Evolutionary conservation across 495 filamentous ascomycete species (phyloP), one percentile per base, ranked within the genome.

Genomic region (Entonaema liquescens): DNA sequence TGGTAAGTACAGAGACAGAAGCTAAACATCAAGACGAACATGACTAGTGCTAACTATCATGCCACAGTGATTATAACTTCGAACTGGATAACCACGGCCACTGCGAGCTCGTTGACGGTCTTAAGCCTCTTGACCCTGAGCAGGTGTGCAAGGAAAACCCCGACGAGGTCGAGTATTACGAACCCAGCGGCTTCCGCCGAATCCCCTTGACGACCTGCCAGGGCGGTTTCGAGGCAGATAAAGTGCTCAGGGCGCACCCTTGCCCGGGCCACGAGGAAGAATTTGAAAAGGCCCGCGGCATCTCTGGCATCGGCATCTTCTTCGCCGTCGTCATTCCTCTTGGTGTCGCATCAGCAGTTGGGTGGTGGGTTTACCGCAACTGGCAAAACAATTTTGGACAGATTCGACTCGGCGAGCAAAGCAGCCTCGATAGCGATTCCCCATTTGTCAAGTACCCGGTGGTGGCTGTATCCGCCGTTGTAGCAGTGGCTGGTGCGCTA

Each of bases 311-410:
- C 42, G 91, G 84, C n/a, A 84, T 99, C 60, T 98, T 98, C 87
- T 90, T 98, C 68, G 91, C 92, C 23, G 87, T 98, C 67, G 82
- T 91, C 25, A 79, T 91, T 13, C 93, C 95, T 1, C 81, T 98
- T 53, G 80, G 76, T 0, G 82, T 89, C 0, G 94, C 95, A 3
- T 82, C 78, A 9, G 89, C 80, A 8, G 84, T 91, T 21, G 95
- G 95, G 23, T 99, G 92, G 81, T 98, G 87, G 74, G 90, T 94
- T 50, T 98, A 91, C 84, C 84, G 82, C 5, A 92, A 91, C 74
- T 98, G 92, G 93, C 89, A 89, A 72, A 88, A 89, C 73, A 95
- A 96, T 73, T 97, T 99, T 76, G 94, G 94, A 7, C 89, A 92
- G 70, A 97, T 97, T 65, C 87, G 91, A 11, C 86, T 97, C 15